phyloP scores from a whole-genome alignment of 1,139 yeast species.

The Arxiozyma slooffiae region DNA sequence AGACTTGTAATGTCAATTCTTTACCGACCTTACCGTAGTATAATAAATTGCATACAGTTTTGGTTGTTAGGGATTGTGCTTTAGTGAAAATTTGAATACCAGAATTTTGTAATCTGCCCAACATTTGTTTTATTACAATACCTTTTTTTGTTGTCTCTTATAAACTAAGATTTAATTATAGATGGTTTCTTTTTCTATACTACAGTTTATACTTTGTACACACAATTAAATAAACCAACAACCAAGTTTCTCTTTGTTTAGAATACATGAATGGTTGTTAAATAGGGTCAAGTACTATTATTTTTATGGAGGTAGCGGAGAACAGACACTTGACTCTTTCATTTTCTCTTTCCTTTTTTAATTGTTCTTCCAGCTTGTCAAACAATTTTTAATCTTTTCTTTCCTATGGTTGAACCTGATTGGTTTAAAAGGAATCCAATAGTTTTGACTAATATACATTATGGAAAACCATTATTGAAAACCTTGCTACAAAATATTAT shows the following conservation, averaged over 20 bases:
- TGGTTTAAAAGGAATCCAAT: neutral
- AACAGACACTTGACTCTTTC: neutral
- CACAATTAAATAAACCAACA: neutral
- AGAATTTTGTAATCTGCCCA: constrained; percentile 3
- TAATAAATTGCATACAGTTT: constrained; percentile 45
- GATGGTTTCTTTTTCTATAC: neutral
- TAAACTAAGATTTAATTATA: too few species aligned
- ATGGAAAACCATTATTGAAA: too few species aligned
- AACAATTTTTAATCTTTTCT: neutral
- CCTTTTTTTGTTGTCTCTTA: too few species aligned
- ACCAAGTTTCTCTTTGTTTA: too few species aligned
- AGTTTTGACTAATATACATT: neutral
- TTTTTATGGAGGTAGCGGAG: neutral
- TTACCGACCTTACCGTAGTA: constrained; percentile 89
- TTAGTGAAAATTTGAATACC: constrained; percentile 7
- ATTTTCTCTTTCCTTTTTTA: neutral
- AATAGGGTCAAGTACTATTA: neutral
- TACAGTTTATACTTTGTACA: neutral
- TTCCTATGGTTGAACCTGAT: neutral
- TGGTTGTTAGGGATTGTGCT: constrained; percentile 31
- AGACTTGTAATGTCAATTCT: constrained; percentile 83
- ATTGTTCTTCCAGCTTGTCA: neutral
- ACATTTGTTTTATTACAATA: neutral
- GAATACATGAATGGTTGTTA: neutral
- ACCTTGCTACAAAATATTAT: too few species aligned